Evolutionary conservation across 768 basidiomycete species (phyloP), one percentile per base, ranked within the genome.

Genomic region (Tulasnella sp.): DNA sequence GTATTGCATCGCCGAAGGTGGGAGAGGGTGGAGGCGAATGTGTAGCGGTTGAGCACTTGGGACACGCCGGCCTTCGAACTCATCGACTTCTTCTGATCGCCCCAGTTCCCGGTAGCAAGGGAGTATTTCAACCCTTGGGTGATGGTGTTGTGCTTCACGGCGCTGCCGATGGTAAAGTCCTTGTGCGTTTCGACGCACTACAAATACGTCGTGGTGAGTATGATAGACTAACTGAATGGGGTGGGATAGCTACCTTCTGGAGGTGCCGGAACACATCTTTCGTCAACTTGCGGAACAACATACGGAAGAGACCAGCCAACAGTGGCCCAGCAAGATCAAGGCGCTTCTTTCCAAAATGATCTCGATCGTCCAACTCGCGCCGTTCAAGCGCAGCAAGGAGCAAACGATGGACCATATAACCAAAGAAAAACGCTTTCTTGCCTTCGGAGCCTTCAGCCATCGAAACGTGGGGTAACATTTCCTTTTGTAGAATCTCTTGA

Each of bases 361-460:
- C 96, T 73, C 96, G 89, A 71, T 99, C 96, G 67, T 99, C 96
- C 23, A 99, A 75, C 65, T 99, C 96, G 64, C 96, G 77, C 42
- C 96, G 77, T 67, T 97, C 93, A 64, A 99, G 70, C 11, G 92
- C 92, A 21, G 96, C 96, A 17, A 96, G 79, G 0, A 97, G 73
- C 25, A 99, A 76, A 60, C 96, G 84, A 70, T 98, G 94, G 31
- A 97, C 90, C 94, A 99, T 99, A 71, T 98, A 98, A 8, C 96
- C 96, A 62, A 98, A 91, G 78, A 98, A 99, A 71, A 92, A 98
- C 1, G 96, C 96, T 69, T 99, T 99, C 74, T 96, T 96, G 23
- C 88, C 91, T 70, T 94, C 90, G 5, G 90, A 91, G 4, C 92
- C 92, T 68, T 94, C 91, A 1, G 83, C 80, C 83, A 92, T 93